These are phyloP conservation scores for Solanum chiquidenum DNA, from an alignment of 257 asterid species.

Conservation along the genomic window DNA sequence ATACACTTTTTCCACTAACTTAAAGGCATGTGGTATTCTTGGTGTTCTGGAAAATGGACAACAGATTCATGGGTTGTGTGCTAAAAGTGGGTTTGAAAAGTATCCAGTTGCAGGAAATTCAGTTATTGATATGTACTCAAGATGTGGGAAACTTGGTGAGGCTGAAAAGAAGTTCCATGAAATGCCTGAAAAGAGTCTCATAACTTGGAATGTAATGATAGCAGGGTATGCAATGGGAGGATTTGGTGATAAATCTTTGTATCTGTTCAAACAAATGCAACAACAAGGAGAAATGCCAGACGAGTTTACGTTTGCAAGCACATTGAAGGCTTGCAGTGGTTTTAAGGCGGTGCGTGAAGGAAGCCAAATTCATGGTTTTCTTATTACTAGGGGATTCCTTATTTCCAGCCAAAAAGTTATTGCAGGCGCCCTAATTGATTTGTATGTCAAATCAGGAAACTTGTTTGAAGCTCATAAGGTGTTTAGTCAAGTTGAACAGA, in stretches of 20 bases:
- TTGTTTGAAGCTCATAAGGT: constrained; percentile 27
- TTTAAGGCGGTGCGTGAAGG: constrained; percentile 47
- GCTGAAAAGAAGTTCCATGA: constrained; percentile 36
- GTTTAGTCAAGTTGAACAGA: constrained; percentile 26
- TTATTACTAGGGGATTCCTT: constrained; percentile 30
- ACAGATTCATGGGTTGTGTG: constrained; percentile 45
- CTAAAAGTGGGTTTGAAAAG: constrained; percentile 43
- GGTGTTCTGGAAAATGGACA: constrained; percentile 27
- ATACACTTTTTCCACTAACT: constrained; percentile 41
- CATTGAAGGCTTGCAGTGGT: constrained; percentile 47
- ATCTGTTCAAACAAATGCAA: constrained; percentile 34
- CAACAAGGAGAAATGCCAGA: constrained; percentile 39
- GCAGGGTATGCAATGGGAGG: constrained; percentile 35
- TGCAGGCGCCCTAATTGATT: constrained; percentile 50
- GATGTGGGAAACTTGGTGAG: constrained; percentile 31
- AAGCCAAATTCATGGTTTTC: constrained; percentile 41
- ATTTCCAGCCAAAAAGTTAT: constrained; percentile 24
- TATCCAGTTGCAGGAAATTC: constrained; percentile 47
- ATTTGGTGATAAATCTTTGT: constrained; percentile 25
- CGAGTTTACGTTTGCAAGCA: constrained; percentile 47
- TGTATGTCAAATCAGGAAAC: constrained; percentile 41
- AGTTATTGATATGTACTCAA: constrained; percentile 48
- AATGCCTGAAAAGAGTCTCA: constrained; percentile 30
- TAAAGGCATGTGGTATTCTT: constrained; percentile 46
- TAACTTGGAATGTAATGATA: constrained; percentile 55